Evolutionary conservation across 2,329 filamentous ascomycete species (phyloP), one percentile per base, ranked within the genome.

Genomic region (Calonectria honghensis): DNA sequence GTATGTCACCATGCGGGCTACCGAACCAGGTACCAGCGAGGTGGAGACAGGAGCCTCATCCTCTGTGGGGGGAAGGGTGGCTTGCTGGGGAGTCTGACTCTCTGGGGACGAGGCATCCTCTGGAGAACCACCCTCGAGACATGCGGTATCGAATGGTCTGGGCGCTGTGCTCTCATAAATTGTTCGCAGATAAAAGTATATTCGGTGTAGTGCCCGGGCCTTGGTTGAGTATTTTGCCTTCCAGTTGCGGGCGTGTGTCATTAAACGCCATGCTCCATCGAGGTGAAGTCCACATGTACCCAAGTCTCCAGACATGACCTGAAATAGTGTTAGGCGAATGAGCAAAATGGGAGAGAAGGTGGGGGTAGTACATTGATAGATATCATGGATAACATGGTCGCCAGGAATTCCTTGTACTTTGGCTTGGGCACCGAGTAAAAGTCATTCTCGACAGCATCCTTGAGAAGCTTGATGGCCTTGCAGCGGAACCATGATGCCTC

Each of bases 351-450:
- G 48, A 10, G 27, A 61, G 6, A 39, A 0, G 24, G 41, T 18
- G 1, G n/a, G 9, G 11, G n/a, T n/a, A 48, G 67, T 51, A 79
- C 80, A 50, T 81, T 81, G 4, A 81, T 82, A 0, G 79, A 77
- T 6, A 81, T 80, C 80, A 82, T 82, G 0, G 79, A 82, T 20
- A 82, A 24, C 79, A 81, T 81, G 0, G 80, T 81, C 0, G 80
- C 80, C 1, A 82, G 68, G 18, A 80, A 79, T 7, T 81, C 80
- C 50, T 82, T 82, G 32, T 82, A 82, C 31, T 79, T 81, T 3
- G 80, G 80, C 39, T 32, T 68, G 1, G 70, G 66, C 1, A 63
- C n/a, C 0, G 74, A 63, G n/a, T 76, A 71, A 1, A 79, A 71
- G 65, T 78, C 75, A n/a, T 68, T 73, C 52, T 79, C 76, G 1